Evolutionary conservation across 306 rosid genomes (phyloP).

Genomic region (Adenanthera pavonina): DNA sequence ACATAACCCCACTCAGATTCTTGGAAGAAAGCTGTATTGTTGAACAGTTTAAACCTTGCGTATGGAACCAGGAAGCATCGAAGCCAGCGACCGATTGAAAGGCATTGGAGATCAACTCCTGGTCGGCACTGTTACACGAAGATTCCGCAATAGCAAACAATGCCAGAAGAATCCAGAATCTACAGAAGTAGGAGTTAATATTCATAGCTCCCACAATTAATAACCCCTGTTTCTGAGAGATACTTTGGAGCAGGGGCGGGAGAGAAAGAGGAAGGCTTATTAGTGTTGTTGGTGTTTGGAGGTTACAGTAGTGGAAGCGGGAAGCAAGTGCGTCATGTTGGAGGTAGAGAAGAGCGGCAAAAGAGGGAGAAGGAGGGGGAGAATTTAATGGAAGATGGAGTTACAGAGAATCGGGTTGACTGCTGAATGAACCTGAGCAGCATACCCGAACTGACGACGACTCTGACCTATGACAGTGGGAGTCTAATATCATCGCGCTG

Average conservation of each 20-base stretch:
- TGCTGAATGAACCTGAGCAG: background rate
- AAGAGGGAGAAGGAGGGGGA: background rate
- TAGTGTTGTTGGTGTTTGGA: background rate
- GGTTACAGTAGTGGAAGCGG: slow-evolving; percentile 49
- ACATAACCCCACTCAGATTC: slow-evolving; percentile 66
- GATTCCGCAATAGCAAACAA: slow-evolving; percentile 49
- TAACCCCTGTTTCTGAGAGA: background rate
- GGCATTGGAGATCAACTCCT: slow-evolving; percentile 52
- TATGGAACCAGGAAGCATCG: slow-evolving; percentile 56
- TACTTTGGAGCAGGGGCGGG: background rate
- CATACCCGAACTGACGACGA: background rate
- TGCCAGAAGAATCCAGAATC: slow-evolving; percentile 50
- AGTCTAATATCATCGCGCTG: slow-evolving; percentile 35
- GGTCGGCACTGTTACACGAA: slow-evolving; percentile 63
- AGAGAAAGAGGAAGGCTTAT: slow-evolving; percentile 9
- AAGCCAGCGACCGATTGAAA: slow-evolving; percentile 72
- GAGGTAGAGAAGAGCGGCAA: slow-evolving; percentile 38
- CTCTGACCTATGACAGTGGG: slow-evolving; percentile 9
- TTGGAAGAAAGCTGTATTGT: slow-evolving; percentile 55
- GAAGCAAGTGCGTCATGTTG: slow-evolving; percentile 46
- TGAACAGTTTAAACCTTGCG: slow-evolving; percentile 52
- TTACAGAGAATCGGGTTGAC: slow-evolving; percentile 51
- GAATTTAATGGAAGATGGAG: background rate
- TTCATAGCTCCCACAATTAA: slow-evolving; percentile 4
- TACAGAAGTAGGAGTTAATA: slow-evolving; percentile 40